Base-by-base conservation (phyloP, 1,284 basidiomycete genomes). In the Tilletia walkeri region DNA sequence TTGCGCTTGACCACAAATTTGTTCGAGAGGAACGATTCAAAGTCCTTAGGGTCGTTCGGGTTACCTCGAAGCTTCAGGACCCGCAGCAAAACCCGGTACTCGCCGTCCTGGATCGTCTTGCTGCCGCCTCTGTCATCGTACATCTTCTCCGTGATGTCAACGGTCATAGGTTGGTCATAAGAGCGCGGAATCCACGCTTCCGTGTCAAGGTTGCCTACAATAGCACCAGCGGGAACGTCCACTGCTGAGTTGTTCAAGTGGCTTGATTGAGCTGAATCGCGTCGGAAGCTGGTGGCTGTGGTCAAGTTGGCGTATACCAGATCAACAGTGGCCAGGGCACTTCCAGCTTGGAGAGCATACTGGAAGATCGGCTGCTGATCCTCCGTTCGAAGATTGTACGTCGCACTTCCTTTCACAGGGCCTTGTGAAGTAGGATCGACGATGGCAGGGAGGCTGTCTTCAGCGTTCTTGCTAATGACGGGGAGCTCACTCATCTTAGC, bases 71-170 rank as follows among this genome's bases (percentile, higher is more conserved):
- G 87, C 73, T 86, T 87, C 70, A 90, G 82, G 4, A 88, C 88
- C 10, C 89, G 86, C 7, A 91, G 72, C 6, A 91, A 85, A 71
- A 90, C 74, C 67, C 86, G 86, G 84, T 90, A 91, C 7, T 82
- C 78, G 4, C 90, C 90, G 72, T 88, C 88, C 1, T 88, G 86
- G 36, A 91, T 30, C 54, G 20, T n/a, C 12, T 14, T n/a, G 20
- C 20, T 56, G 4, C 24, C 54, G 20, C 20, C 20, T 14, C 24
- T 30, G 24, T 30, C 24, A 30, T 56, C 12, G 12, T 20, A 56
- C 2, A 30, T 24, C 24, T n/a, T 30, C 54, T 24, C 24, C 12
- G n/a, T 56, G 54, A 14, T 14, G 6, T 1, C 1, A 14, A 45
- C 41, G 1, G 41, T 45, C 41, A 14, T 9, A 45, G 6, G 41